Conservation (phyloP, 2,329 filamentous ascomycete species). For the Verticillium longisporum region DNA sequence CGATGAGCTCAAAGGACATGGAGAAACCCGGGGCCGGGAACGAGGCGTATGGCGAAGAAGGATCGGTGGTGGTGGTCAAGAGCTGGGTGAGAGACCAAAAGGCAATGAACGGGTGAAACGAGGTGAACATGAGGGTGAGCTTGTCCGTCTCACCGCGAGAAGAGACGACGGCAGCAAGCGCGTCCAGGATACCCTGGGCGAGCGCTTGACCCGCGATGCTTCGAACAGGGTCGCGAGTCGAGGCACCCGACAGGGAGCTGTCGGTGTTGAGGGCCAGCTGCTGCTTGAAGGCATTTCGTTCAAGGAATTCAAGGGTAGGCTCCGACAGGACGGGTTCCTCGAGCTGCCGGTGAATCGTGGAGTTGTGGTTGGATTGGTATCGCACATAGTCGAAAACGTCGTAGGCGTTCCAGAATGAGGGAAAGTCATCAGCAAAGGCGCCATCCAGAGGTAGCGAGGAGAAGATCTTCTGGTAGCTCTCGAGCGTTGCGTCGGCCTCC, state of each 20-base stretch:
- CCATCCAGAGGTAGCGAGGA: constrained; percentile 26
- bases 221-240: constrained; percentile 32
- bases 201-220: constrained; percentile 48
- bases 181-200: constrained; percentile 32
- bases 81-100: constrained; percentile 46
- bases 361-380: constrained; percentile 47
- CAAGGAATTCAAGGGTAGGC: constrained; percentile 45
- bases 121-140: constrained; percentile 47
- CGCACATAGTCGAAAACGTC: constrained; percentile 47
- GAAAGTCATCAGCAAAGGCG: constrained; percentile 22
- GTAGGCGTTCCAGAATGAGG: constrained; percentile 43
- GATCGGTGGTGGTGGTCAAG: constrained; percentile 42
- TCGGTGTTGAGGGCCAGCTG: constrained; percentile 52
- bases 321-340: constrained; percentile 19
- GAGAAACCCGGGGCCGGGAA: constrained; percentile 64
- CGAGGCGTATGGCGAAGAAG: constrained; percentile 25
- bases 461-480: constrained; percentile 38
- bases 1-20: constrained; percentile 65
- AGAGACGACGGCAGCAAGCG: constrained; percentile 35
- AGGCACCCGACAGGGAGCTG: constrained; percentile 48
- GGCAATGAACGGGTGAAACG: constrained; percentile 45
- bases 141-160: constrained; percentile 32
- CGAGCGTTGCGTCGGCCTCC: constrained; percentile 18
- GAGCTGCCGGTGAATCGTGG: constrained; percentile 32
- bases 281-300: constrained; percentile 58